Percentiles rank a stretch among this genome's conserved stretches.
phyloP scores from a whole-genome alignment of 352 stramenopile species.

The Halophytophthora batemanensis region DNA sequence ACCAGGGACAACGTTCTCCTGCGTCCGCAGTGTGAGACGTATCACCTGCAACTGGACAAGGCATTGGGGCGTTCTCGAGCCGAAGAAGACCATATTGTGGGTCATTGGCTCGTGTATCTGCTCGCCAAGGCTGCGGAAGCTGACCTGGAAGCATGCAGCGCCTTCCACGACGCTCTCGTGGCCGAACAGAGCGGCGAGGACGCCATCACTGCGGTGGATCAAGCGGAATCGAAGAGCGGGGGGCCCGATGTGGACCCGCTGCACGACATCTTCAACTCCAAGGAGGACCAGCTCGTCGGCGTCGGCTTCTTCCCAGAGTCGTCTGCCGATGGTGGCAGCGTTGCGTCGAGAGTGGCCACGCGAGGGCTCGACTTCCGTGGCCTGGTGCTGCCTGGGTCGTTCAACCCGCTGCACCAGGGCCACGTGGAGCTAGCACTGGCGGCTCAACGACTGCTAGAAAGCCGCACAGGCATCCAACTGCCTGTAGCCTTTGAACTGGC shows the following conservation, averaged over 20 bases:
- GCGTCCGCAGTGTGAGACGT: conserved; percentile 41
- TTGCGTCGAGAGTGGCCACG: conserved; percentile 12
- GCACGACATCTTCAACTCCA: conserved; percentile 23
- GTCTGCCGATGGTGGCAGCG: background rate
- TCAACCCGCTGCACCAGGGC: conserved; percentile 80
- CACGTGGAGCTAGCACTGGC: conserved; percentile 56
- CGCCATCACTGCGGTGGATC: conserved; percentile 17
- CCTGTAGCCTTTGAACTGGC: conserved; percentile 75
- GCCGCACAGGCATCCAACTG: conserved; percentile 22
- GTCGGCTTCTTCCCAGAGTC: conserved; percentile 44
- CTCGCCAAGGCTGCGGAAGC: conserved; percentile 42
- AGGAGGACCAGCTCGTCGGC: conserved; percentile 24
- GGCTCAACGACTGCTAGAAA: conserved; percentile 42
- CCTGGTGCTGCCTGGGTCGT: conserved; percentile 72
- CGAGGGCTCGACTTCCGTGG: conserved; percentile 48
- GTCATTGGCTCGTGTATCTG: conserved; percentile 66
- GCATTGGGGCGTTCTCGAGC: conserved; percentile 36
- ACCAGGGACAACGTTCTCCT: conserved; percentile 12
- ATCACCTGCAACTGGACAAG: conserved; percentile 70
- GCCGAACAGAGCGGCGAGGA: conserved; percentile 30
- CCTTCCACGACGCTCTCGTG: conserved; percentile 31
- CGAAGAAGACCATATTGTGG: conserved; percentile 72
- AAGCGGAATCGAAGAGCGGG: background rate
- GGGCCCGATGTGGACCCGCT: conserved; percentile 18
- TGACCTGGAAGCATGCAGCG: conserved; percentile 24